phyloP scores from a whole-genome alignment of 1,284 basidiomycete species.

The Farysia itapuensis region DNA sequence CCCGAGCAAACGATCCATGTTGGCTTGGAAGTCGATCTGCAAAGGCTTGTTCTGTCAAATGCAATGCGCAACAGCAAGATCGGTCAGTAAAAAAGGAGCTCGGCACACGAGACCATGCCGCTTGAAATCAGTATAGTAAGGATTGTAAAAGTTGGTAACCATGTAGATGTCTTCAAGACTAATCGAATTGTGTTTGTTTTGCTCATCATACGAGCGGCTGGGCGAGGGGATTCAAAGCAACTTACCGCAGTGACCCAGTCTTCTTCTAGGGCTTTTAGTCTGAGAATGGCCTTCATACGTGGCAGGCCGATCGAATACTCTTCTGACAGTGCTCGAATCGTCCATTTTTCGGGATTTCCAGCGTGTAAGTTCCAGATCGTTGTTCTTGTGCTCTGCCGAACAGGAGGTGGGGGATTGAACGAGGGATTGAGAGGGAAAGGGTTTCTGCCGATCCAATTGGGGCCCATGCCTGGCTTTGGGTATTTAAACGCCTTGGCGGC shows the following conservation, averaged over 20 bases:
- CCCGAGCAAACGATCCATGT: conserved; percentile 54
- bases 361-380: conserved; percentile 53
- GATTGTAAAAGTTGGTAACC: conserved; percentile 45
- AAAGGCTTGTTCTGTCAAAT: conserved; percentile 40
- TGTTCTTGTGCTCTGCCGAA: conserved; percentile 43
- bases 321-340: conserved; percentile 49
- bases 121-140: conserved; percentile 38
- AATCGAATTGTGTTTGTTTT: conserved; percentile 49
- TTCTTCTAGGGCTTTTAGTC: conserved; percentile 54
- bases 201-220: conserved; percentile 29
- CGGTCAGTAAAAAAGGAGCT: too few species aligned
- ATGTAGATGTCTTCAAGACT: conserved; percentile 57
- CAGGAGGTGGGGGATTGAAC: conserved; percentile 53
- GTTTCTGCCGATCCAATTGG: conserved; percentile 54
- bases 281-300: conserved; percentile 49
- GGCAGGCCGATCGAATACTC: conserved; percentile 47
- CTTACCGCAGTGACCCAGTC: conserved; percentile 50
- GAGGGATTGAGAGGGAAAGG: conserved; percentile 58
- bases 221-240: not conserved
- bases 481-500: conserved; percentile 45
- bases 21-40: conserved; percentile 49
- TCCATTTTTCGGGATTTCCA: conserved; percentile 40
- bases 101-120: too few species aligned
- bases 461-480: conserved; percentile 45
- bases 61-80: too few species aligned